phyloP scores from a whole-genome alignment of 305 asterid genomes.

The Solanum hybrid region DNA sequence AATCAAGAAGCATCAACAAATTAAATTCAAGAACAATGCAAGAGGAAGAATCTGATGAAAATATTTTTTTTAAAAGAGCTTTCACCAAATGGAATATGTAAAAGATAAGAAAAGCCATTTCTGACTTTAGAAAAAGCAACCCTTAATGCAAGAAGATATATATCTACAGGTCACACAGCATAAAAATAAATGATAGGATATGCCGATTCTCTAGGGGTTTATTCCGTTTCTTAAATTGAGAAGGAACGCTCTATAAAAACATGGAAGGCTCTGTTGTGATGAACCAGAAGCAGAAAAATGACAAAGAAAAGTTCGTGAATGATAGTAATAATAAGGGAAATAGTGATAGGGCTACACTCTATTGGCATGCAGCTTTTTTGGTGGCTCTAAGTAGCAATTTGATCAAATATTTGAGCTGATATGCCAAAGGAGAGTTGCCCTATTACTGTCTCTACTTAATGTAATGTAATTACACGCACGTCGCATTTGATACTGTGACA shows the following conservation, averaged over 20 bases:
- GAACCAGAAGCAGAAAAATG: not conserved
- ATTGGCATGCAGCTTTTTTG: slow-evolving; percentile 34
- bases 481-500: not conserved
- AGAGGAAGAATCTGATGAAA: not conserved
- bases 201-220: slow-evolving; percentile 30
- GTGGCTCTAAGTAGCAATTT: not conserved
- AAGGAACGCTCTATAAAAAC: not conserved
- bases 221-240: slow-evolving; percentile 10
- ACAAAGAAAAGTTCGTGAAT: not conserved
- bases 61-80: not conserved
- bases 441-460: slow-evolving; percentile 36
- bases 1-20: slow-evolving; percentile 4
- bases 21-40: not conserved
- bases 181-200: slow-evolving; percentile 16
- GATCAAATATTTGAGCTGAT: not conserved
- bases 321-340: slow-evolving; percentile 15
- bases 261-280: not conserved
- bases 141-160: not conserved
- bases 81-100: slow-evolving; percentile 1
- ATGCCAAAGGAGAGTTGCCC: slow-evolving; percentile 81
- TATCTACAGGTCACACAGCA: not conserved
- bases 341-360: slow-evolving; percentile 40
- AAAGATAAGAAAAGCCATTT: not conserved
- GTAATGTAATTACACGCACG: not conserved
- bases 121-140: not conserved